Conservation (phyloP, 306 rosid genomes). For the Vicia villosa region DNA sequence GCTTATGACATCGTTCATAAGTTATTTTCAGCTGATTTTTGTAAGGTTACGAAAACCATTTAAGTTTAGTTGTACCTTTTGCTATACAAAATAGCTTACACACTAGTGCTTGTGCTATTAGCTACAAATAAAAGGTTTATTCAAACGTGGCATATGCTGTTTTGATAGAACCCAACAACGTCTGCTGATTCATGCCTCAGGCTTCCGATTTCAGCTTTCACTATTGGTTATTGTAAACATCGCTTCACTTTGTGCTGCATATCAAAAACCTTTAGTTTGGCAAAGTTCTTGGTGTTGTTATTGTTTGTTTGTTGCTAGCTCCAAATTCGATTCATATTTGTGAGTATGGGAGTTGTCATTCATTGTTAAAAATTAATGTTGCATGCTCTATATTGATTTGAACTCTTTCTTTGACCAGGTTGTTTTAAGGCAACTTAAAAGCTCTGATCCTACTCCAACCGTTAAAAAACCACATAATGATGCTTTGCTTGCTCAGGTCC, state of each 20-base stretch:
- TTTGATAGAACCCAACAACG: background rate
- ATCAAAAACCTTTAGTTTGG: conserved; percentile 6
- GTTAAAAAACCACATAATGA: conserved; percentile 67
- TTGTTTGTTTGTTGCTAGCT: conserved; percentile 23
- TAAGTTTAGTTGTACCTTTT: too few species aligned
- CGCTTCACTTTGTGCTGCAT: background rate
- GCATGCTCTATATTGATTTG: conserved; percentile 19
- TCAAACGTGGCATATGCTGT: background rate
- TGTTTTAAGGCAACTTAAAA: conserved; percentile 55
- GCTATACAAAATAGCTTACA: too few species aligned
- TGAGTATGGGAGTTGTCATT: conserved; percentile 12
- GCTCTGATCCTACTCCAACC: conserved; percentile 54
- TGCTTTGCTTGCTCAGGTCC: conserved; percentile 85
- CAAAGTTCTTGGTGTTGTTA: conserved; percentile 9
- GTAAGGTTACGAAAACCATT: too few species aligned
- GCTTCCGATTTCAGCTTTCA: background rate
- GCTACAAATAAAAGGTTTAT: too few species aligned
- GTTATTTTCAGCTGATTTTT: too few species aligned
- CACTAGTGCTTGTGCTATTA: too few species aligned
- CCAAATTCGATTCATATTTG: conserved; percentile 2
- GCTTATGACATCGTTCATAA: background rate
- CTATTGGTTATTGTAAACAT: background rate
- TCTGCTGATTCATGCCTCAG: background rate
- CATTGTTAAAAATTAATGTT: conserved; percentile 7
- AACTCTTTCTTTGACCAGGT: conserved; percentile 51